These are phyloP conservation scores for Pythium periplocum DNA, from an alignment of 352 stramenopile genomes.

Conservation along the genomic window DNA sequence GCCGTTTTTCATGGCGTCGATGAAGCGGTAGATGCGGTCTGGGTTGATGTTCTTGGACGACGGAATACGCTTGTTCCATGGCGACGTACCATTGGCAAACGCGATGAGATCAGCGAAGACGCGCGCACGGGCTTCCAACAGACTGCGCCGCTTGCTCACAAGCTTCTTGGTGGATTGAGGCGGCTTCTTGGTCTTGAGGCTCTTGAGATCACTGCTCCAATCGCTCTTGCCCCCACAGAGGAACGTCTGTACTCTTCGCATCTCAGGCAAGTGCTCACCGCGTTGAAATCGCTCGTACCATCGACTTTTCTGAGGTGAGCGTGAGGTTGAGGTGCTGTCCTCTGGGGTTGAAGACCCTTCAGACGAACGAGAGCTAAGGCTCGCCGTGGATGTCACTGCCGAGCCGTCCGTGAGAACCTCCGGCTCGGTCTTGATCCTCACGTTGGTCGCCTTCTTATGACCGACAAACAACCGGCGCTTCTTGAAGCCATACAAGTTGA, in stretches of 20 bases:
- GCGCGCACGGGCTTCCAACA: constrained; percentile 47
- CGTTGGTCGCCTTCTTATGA: constrained; percentile 14
- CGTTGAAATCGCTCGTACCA: constrained; percentile 43
- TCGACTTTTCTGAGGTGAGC: constrained; percentile 14
- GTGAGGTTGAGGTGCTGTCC: constrained; percentile 22
- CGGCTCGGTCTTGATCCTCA: constrained; percentile 3
- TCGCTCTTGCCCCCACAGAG: constrained; percentile 59
- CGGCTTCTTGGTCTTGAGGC: constrained; percentile 11
- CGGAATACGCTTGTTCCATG: constrained; percentile 61
- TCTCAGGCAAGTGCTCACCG: constrained; percentile 44
- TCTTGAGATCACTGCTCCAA: constrained; percentile 45
- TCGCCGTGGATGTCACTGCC: constrained; percentile 5
- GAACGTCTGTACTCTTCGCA: constrained; percentile 50
- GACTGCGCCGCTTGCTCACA: constrained; percentile 35
- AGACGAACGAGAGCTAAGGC: constrained; percentile 1
- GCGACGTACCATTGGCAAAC: constrained; percentile 62
- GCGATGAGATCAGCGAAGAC: constrained; percentile 43
- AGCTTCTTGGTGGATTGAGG: constrained; percentile 20
- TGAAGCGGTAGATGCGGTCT: constrained; percentile 62
- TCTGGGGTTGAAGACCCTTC: constrained; percentile 42
- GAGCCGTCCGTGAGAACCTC: not conserved
- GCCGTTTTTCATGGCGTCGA: constrained; percentile 58
- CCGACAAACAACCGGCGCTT: constrained; percentile 65
- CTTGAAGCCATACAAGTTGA: constrained; percentile 54
- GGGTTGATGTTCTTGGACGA: constrained; percentile 41